phyloP scores from a whole-genome alignment of 371 early-diverging fungal genomes.

The Mucor saturninus region DNA sequence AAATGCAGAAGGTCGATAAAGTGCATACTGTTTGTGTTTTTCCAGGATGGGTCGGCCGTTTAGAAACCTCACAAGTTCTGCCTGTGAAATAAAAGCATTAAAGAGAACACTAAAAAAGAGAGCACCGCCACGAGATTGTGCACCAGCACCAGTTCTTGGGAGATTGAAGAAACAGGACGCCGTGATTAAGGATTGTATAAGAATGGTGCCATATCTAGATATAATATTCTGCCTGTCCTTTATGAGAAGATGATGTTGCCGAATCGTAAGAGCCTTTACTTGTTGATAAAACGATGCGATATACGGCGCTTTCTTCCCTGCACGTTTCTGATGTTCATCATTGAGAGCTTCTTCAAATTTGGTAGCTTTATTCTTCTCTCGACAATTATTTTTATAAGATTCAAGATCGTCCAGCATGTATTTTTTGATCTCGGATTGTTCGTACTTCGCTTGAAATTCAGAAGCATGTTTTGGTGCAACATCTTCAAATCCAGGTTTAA shows the following conservation, averaged over 20 bases:
- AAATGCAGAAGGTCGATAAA: slow-evolving; percentile 70
- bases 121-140: slow-evolving; percentile 78
- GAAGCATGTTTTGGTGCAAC: slow-evolving; percentile 47
- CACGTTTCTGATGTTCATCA: slow-evolving; percentile 61
- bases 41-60: slow-evolving; percentile 67
- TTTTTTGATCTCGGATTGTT: slow-evolving; percentile 39
- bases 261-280: slow-evolving; percentile 62
- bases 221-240: slow-evolving; percentile 55
- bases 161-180: slow-evolving; percentile 70
- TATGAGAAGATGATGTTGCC: slow-evolving; percentile 61
- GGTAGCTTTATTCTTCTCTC: slow-evolving; percentile 36
- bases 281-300: slow-evolving; percentile 68
- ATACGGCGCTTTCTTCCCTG: slow-evolving; percentile 57
- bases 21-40: slow-evolving; percentile 72
- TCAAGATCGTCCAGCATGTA: slow-evolving; percentile 38
- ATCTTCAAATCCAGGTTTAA: slow-evolving; percentile 60
- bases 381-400: slow-evolving; percentile 41
- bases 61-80: slow-evolving; percentile 55
- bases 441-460: slow-evolving; percentile 54
- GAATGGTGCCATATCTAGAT: slow-evolving; percentile 60
- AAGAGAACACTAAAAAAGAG: slow-evolving; percentile 62
- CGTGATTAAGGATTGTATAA: slow-evolving; percentile 69
- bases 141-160: slow-evolving; percentile 55
- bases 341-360: slow-evolving; percentile 58
- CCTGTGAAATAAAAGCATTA: slow-evolving; percentile 60